Base-by-base conservation (phyloP, 768 basidiomycete species). In the Pisolithus orientalis region DNA sequence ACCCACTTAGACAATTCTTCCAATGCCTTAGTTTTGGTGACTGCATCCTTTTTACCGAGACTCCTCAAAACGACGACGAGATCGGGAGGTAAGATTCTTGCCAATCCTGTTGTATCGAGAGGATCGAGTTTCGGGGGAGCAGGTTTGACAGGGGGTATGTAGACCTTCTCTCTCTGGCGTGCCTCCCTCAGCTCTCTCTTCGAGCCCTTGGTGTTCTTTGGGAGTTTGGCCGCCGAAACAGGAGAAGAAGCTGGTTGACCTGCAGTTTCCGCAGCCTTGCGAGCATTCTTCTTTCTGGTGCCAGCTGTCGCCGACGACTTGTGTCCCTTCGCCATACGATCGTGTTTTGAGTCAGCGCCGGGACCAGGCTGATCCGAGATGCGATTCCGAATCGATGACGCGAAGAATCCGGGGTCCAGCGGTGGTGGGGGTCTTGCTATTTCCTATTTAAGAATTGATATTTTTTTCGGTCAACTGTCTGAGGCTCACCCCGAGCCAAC, bases 261-360 rank as follows among this genome's bases (percentile, higher is more conserved):
- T 21, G 59, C 17, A 53, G 62, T 49, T 43, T 68, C 73, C 14
- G 74, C 74, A 1, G 82, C 77, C 63, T 88, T 94, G 54, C 86
- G 82, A 14, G 88, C 88, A 65, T 95, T 90, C 69, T 96, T 98
- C 76, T 95, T 96, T 54, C 94, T 82, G 8, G 94, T 97, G 5
- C 73, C 90, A 1, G 90, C 83, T 0, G 84, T 76, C 24, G 93
- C 92, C 4, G 91, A 94, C 3, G 87, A 88, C 63, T 89, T 91
- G 50, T 65, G 62, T 9, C 68, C 60, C 57, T 81, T 80, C 17
- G 55, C 57, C 77, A 79, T 21, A 21, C 21, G 21, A 21, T 78
- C 52, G 54, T 38, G 13, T 13, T 34, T 29, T 7, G 28, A 29
- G 28, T 29, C 34, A 13, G 14, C 32, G 32, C 7, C 6, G 31